Conservation (phyloP, 352 stramenopile species). For the Thalassiosira delicatula region DNA sequence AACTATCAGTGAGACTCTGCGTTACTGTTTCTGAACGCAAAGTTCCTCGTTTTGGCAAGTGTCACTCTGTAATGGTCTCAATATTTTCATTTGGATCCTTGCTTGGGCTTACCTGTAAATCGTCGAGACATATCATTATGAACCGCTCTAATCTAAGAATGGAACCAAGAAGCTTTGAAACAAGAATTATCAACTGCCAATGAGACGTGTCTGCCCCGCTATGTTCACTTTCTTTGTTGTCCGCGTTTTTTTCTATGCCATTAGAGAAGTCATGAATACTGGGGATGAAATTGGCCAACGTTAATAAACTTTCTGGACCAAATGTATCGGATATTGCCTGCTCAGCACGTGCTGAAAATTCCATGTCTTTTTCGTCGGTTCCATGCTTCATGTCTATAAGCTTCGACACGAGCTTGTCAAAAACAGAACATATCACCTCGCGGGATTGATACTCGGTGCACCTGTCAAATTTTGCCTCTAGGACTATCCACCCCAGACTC, state of each 20-base stretch:
- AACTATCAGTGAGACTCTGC: too few relatives aligned
- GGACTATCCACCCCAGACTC: constrained; percentile 1
- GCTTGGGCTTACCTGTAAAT: too few relatives aligned
- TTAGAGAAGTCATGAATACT: neutral
- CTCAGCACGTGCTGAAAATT: neutral
- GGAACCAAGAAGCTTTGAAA: neutral
- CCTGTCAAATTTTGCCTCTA: neutral
- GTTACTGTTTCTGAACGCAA: too few relatives aligned
- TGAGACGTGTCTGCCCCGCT: neutral
- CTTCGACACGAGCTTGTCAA: neutral
- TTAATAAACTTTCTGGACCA: neutral
- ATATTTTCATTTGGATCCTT: too few relatives aligned
- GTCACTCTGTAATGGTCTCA: too few relatives aligned
- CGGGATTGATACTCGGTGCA: neutral
- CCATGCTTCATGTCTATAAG: neutral
- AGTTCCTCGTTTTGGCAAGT: too few relatives aligned
- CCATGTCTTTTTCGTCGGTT: neutral
- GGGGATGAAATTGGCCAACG: neutral
- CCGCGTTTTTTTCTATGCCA: neutral
- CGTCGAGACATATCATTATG: neutral
- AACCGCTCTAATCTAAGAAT: neutral
- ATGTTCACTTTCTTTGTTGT: neutral
- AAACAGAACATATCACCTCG: neutral
- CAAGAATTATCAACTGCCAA: neutral
- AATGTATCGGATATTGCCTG: neutral